These are phyloP conservation scores for Talaromyces atroroseus DNA, from an alignment of 2,329 filamentous ascomycete genomes.

Conservation along the genomic window DNA sequence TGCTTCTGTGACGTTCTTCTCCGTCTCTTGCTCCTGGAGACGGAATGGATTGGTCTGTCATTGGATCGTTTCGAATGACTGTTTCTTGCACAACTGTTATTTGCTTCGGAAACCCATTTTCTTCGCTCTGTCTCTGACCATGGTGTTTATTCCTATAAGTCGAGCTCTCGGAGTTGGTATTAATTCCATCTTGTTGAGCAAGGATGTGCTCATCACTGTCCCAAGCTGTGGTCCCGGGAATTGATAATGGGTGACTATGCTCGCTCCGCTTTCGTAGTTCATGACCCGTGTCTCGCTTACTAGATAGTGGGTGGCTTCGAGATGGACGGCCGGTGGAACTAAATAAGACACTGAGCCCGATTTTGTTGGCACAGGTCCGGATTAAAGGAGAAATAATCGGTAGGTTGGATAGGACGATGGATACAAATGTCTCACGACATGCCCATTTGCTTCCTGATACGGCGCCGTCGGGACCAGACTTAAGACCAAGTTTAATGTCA, in stretches of 20 bases:
- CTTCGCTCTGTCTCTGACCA: not conserved
- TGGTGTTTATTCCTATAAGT: not conserved
- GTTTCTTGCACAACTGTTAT: not conserved
- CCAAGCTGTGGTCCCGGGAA: constrained; percentile 19
- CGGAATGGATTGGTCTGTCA: not conserved
- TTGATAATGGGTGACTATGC: constrained; percentile 7
- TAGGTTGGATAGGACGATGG: constrained; percentile 36
- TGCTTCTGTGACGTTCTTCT: not conserved
- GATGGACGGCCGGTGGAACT: constrained; percentile 20
- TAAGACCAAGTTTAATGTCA: not conserved
- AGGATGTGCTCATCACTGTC: constrained; percentile 27
- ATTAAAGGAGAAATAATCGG: constrained; percentile 36
- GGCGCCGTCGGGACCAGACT: constrained; percentile 31
- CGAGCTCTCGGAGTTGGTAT: not conserved
- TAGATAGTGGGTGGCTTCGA: constrained; percentile 19
- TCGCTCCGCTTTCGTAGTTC: constrained; percentile 10
- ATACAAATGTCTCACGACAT: constrained; percentile 39
- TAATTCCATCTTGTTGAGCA: constrained; percentile 1
- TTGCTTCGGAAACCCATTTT: not conserved
- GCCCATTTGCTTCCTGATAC: constrained; percentile 37
- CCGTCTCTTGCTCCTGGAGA: not conserved
- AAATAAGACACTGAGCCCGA: constrained; percentile 25
- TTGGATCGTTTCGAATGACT: not conserved
- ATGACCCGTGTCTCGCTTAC: constrained; percentile 14
- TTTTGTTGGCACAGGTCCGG: constrained; percentile 20